These are phyloP conservation scores for Setaria viridis DNA, from an alignment of 202 grass and related monocot genomes.

Conservation along the genomic window DNA sequence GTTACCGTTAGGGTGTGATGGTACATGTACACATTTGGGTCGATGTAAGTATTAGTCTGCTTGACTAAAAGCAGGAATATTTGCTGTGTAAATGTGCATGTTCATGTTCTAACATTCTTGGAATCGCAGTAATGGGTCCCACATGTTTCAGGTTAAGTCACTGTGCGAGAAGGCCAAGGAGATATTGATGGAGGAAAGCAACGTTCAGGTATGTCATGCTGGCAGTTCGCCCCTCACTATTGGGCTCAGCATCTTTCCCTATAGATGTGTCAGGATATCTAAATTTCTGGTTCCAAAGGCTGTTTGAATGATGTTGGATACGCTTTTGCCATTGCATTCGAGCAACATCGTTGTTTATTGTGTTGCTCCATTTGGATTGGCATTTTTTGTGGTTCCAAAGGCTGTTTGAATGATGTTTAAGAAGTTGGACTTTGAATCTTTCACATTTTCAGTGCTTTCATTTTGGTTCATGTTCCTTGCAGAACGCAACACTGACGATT, in stretches of 20 bases:
- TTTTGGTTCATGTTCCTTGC: slow-evolving; percentile 1
- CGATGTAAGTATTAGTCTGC: neutral
- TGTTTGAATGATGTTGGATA: slow-evolving; percentile 8
- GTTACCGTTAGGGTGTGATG: neutral
- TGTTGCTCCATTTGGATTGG: slow-evolving; percentile 17
- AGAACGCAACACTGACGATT: slow-evolving; percentile 14
- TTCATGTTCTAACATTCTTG: slow-evolving; percentile 45
- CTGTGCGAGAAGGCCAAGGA: slow-evolving; percentile 93
- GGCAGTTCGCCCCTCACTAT: slow-evolving; percentile 23
- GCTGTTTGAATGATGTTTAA: slow-evolving; percentile 16
- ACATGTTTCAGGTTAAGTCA: slow-evolving; percentile 70
- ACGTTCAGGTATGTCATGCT: slow-evolving; percentile 70
- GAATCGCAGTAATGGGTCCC: slow-evolving; percentile 17
- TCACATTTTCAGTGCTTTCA: neutral
- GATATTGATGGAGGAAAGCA: slow-evolving; percentile 93
- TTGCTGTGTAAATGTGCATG: slow-evolving; percentile 33
- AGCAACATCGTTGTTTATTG: neutral
- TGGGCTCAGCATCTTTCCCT: slow-evolving; percentile 28
- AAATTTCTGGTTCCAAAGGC: neutral
- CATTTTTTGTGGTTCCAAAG: neutral
- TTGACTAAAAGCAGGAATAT: slow-evolving; percentile 28
- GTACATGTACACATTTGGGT: slow-evolving; percentile 13
- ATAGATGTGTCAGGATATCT: neutral
- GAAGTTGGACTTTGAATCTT: slow-evolving; percentile 19
- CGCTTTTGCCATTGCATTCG: neutral